Base-by-base conservation (phyloP, 2,329 filamentous ascomycete genomes). In the Waltergamsia citrina region DNA sequence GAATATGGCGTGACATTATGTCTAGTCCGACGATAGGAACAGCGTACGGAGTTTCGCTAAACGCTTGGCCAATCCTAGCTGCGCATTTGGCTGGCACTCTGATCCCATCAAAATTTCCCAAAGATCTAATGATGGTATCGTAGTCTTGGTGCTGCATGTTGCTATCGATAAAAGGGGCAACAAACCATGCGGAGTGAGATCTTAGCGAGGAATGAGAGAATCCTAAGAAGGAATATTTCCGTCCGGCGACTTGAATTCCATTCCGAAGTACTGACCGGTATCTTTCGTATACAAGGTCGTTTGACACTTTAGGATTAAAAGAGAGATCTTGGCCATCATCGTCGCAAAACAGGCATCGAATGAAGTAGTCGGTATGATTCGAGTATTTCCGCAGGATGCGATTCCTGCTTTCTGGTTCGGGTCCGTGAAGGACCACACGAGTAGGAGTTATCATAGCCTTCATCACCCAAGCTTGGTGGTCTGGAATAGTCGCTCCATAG, bases 171-270 rank as follows among this genome's bases (percentile, higher is more conserved):
- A 74, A 75, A 0, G 61, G 53, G 0, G 69, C 65, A 26, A 60
- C 60, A 38, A 74, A 69, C 83, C 82, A 87, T 23, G 72, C 77
- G 0, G 78, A 77, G 38, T 85, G 81, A 1, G 75, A 67, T 10
- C 84, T 68, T 4, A 90, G 64, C 0, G 83, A 87, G 0, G 83
- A 90, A 51, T 88, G 80, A 0, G 82, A 87, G 52, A 87, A 90
- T 0, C 84, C 84, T 0, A 90, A 62, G 46, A 88, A 90, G 0
- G 57, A 54, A 46, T 76, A 86, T 1, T 54, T 48, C 10, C 76
- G 63, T 1, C 76, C 81, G 3, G 71, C 81, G 34, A 90, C 72
- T 1, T 57, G 47, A 19, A 93, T 72, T 0, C 77, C 78, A 0
- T 63, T 47, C 3, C 59, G 51, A 7, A 92, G 61, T 0, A 85